Base-by-base conservation (phyloP, 805 yeast species). In the Ogataea polymorpha region DNA sequence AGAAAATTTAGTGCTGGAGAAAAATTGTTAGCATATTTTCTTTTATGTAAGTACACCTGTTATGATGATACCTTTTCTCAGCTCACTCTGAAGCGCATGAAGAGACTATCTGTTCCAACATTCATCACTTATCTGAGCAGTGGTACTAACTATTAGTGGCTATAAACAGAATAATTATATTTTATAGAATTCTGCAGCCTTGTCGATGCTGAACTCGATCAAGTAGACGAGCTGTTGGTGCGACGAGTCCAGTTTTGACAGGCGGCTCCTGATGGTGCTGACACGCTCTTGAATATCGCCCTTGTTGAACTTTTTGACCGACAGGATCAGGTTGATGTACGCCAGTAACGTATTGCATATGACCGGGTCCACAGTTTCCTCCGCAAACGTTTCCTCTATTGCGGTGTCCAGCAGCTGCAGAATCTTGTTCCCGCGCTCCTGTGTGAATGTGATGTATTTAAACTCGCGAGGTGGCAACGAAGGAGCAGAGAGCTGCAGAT, bases 31-130 rank as follows among this genome's bases (percentile, higher is more conserved):
- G 16, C 13, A 16, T 12, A 16, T 24, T 33, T 25, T 34, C 30
- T 27, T 29, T 40, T 26, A 12, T 26, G 34, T 41, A 23, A 21
- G 35, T 37, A 24, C 27, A 33, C 21, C 44, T 46, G 55, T 59
- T 58, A 62, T 70, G 77, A 72, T 72, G 77, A 72, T 58, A 71
- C 66, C 38, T 69, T 65, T 66, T 70, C 77, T 72, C 77, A 72
- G 77, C 77, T 72, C 77, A 72, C 77, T 72, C 77, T 56, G 68
- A 72, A 71, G 62, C 54, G 68, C 65, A 70, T 75, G 76, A 72
- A 75, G 72, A 69, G 72, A 68, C 52, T 32, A 38, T 53, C 70
- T 64, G 55, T 60, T 65, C 75, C 76, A 72, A 72, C 77, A 68
- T 68, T 68, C 70, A 68, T 67, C 71, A 67, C 41, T 49, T 48